Conservation (phyloP, 2,329 filamentous ascomycete genomes). For the Epichloe bromicola region DNA sequence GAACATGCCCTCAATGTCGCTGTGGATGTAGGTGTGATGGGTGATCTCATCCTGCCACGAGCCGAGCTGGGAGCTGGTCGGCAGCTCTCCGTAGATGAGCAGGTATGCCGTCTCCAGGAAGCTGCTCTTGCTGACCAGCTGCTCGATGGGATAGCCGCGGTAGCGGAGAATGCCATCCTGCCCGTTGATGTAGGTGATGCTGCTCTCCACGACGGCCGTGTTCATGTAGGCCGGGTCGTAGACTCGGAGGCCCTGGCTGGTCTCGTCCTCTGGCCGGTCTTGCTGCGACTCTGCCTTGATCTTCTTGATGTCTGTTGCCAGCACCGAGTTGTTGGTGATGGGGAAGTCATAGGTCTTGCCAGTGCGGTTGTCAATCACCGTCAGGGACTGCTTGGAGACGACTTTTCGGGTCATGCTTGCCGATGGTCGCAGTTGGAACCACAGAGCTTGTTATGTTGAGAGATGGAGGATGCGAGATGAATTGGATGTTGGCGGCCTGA, state of each 20-base stretch:
- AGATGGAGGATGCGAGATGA: too few species aligned
- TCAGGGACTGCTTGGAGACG: constrained; percentile 20
- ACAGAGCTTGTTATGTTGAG: not conserved
- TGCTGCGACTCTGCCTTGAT: constrained; percentile 25
- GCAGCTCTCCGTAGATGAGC: constrained; percentile 38
- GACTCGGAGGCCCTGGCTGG: constrained; percentile 33
- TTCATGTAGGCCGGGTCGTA: constrained; percentile 41
- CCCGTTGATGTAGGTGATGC: constrained; percentile 40
- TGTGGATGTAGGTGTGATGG: constrained; percentile 37
- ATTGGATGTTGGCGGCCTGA: too few species aligned
- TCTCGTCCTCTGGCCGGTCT: constrained; percentile 32
- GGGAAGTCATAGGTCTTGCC: constrained; percentile 34
- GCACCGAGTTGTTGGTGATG: constrained; percentile 35
- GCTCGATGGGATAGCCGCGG: constrained; percentile 38
- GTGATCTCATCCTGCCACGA: constrained; percentile 34
- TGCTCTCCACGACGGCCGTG: constrained; percentile 35
- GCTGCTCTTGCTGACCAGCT: constrained; percentile 34
- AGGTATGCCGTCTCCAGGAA: constrained; percentile 38
- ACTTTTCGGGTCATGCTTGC: constrained; percentile 5
- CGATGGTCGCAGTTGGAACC: not conserved
- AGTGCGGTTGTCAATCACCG: constrained; percentile 36
- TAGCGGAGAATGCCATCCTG: constrained; percentile 37
- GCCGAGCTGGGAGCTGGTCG: constrained; percentile 26
- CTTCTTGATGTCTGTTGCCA: constrained; percentile 38
- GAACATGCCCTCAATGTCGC: constrained; percentile 35